A percentile compares a stretch with the other conserved stretches of the same genome.
Evolutionary conservation across 495 filamentous ascomycete species (phyloP).

Genomic region (Aeminium ludgeri): DNA sequence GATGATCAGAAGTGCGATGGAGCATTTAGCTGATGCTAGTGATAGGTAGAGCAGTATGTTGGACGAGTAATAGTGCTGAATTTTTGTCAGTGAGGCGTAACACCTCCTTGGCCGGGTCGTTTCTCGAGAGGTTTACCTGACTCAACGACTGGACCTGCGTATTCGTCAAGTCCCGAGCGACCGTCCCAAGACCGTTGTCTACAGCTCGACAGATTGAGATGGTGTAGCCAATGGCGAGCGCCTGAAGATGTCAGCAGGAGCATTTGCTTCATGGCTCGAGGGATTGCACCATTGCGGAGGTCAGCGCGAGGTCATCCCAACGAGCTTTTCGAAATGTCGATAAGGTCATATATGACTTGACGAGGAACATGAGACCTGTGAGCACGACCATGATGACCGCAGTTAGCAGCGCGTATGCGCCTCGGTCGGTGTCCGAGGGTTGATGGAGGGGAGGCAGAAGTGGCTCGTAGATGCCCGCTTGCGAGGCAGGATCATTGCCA

Average conservation of each 20-base stretch:
- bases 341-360: background rate
- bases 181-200: background rate
- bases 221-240: background rate
- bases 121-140: background rate
- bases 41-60: background rate
- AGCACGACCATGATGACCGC: background rate
- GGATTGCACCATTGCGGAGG: background rate
- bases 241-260: background rate
- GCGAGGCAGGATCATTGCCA: background rate
- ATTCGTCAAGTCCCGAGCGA: background rate
- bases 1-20: background rate
- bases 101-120: too few relatives aligned
- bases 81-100: background rate
- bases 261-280: background rate
- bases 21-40: background rate
- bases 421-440: background rate
- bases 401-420: background rate
- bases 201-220: background rate
- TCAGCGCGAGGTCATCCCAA: background rate
- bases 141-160: background rate
- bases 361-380: background rate
- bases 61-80: background rate
- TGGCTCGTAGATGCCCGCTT: background rate
- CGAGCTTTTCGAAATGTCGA: background rate
- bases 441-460: background rate